Conservation (phyloP, 257 asterid genomes). For the Fraxinus excelsior region DNA sequence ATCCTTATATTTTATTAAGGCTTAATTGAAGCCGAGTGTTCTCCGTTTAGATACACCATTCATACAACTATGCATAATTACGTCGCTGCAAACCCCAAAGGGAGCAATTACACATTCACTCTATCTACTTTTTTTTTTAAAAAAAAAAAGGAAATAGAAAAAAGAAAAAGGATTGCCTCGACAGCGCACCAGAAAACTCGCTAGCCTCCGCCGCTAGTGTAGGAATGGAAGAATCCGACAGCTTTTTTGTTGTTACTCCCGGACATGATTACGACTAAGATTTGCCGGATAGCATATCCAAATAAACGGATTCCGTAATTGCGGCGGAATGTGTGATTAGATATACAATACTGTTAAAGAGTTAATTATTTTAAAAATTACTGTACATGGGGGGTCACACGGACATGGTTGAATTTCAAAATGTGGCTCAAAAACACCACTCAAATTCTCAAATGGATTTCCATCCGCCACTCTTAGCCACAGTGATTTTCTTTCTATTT, state of each 20-base stretch:
- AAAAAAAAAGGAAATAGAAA: not conserved
- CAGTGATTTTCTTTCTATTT: no score
- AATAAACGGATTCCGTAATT: no score
- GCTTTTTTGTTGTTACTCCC: slow-evolving; percentile 55
- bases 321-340: no score
- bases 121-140: not conserved
- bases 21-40: not conserved
- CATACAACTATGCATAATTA: slow-evolving; percentile 4
- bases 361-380: no score
- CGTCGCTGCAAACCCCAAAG: slow-evolving; percentile 8
- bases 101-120: not conserved
- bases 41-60: not conserved
- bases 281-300: no score
- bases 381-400: no score
- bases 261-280: not conserved
- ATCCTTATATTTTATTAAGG: not conserved
- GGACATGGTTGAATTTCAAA: no score
- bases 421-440: no score
- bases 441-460: no score
- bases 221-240: slow-evolving; percentile 84
- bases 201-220: slow-evolving; percentile 92
- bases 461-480: no score
- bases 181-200: slow-evolving; percentile 98
- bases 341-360: no score
- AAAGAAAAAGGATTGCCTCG: slow-evolving; percentile 56